These are phyloP conservation scores for Porphyridium purpureum DNA, from an alignment of 23 red algal species.

Conservation along the genomic window DNA sequence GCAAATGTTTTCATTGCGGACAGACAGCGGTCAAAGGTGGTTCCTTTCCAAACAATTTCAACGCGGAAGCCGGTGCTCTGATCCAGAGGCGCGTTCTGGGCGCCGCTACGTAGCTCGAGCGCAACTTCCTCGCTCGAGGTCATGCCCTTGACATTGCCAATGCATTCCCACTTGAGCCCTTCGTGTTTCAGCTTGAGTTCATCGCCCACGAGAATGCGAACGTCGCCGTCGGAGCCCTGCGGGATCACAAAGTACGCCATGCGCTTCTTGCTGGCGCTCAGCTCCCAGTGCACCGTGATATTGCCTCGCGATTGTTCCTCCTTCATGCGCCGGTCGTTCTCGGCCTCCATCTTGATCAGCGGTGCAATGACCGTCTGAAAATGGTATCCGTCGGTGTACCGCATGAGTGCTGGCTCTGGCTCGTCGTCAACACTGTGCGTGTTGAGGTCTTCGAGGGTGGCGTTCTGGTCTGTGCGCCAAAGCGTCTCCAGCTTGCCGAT, in stretches of 20 bases:
- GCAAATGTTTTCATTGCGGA: conserved; percentile 77
- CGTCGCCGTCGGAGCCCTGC: conserved; percentile 48
- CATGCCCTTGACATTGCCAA: conserved; percentile 79
- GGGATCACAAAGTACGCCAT: conserved; percentile 78
- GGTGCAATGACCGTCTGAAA: conserved; percentile 54
- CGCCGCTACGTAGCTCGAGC: conserved; percentile 60
- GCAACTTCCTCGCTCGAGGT: conserved; percentile 78
- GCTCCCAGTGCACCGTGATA: conserved; percentile 80
- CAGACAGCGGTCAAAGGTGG: conserved; percentile 74
- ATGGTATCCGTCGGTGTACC: conserved; percentile 89
- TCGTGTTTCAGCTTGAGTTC: conserved; percentile 55
- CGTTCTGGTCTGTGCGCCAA: conserved; percentile 57
- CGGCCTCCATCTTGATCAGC: conserved; percentile 65
- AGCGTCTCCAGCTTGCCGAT: conserved; percentile 63
- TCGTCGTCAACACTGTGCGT: conserved; percentile 57
- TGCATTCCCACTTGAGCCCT: conserved; percentile 51
- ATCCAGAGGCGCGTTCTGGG: conserved; percentile 43
- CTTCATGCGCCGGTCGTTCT: conserved; percentile 77
- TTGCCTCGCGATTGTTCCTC: conserved; percentile 66
- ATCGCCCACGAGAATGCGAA: conserved; percentile 72
- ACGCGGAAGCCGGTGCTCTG: conserved; percentile 47
- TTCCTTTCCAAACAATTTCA: conserved; percentile 86
- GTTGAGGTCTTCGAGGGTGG: conserved; percentile 56
- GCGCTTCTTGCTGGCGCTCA: conserved; percentile 57
- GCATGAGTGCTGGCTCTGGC: conserved; percentile 26